Conservation (phyloP, 2,329 filamentous ascomycete species). For the Arachnomyces sp. region DNA sequence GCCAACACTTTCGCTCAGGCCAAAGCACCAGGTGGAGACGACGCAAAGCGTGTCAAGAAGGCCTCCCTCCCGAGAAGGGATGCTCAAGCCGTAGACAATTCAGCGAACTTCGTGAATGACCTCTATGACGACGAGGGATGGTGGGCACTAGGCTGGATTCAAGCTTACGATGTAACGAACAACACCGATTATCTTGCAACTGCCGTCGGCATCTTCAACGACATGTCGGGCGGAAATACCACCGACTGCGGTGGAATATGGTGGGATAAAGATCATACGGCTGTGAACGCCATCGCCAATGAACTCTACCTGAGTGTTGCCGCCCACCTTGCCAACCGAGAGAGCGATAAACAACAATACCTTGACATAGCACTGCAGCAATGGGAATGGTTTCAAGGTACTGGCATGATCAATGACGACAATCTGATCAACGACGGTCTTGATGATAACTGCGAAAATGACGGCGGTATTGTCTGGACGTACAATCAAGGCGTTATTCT, state of each 20-base stretch:
- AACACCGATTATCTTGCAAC: constrained; percentile 39
- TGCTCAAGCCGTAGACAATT: neutral
- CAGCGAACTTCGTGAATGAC: constrained; percentile 30
- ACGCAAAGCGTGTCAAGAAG: neutral
- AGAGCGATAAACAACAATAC: constrained; percentile 32
- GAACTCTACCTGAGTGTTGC: constrained; percentile 50
- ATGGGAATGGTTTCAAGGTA: constrained; percentile 45
- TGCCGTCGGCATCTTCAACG: constrained; percentile 44
- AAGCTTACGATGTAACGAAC: constrained; percentile 46
- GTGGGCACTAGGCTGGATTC: constrained; percentile 50
- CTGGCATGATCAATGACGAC: constrained; percentile 41
- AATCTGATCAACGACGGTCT: constrained; percentile 51
- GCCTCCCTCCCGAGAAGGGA: neutral
- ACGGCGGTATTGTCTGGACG: constrained; percentile 36
- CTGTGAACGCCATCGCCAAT: constrained; percentile 50
- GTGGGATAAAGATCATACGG: constrained; percentile 36
- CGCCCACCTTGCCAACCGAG: constrained; percentile 49
- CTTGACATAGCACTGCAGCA: constrained; percentile 40
- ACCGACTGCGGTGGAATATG: constrained; percentile 35
- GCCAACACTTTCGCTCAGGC: constrained; percentile 33
- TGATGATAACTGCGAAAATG: constrained; percentile 44
- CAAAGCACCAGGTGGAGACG: constrained; percentile 1
- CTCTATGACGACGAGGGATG: constrained; percentile 49
- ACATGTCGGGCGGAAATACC: constrained; percentile 37
- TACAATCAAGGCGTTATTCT: constrained; percentile 59